These are phyloP conservation scores for Phytophthora sojae DNA, from an alignment of 352 stramenopile species.

Conservation along the genomic window DNA sequence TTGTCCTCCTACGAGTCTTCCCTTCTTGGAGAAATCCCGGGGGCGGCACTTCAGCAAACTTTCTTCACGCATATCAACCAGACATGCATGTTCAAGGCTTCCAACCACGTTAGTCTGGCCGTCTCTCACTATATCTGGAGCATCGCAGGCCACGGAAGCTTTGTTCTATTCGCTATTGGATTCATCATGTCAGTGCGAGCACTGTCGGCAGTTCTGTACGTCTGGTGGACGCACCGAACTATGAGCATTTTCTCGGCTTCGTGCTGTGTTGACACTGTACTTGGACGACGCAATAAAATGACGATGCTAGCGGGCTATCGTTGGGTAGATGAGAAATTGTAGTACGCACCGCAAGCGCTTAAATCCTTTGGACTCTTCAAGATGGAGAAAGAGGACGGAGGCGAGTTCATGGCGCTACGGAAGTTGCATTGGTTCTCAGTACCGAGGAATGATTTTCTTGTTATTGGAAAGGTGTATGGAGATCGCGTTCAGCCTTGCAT, in stretches of 20 bases:
- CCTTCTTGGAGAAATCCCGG: conserved; percentile 29
- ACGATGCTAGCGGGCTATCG: conserved; percentile 35
- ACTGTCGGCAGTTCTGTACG: conserved; percentile 23
- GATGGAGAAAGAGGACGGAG: conserved; percentile 17
- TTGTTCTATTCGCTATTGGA: conserved; percentile 26
- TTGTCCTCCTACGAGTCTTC: conserved; percentile 36
- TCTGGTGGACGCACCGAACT: conserved; percentile 23
- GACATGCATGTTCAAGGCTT: background rate
- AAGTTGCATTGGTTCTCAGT: conserved; percentile 28
- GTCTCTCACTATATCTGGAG: conserved; percentile 32
- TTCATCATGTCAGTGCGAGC: conserved; percentile 22
- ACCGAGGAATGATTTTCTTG: conserved; percentile 17
- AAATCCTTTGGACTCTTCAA: conserved; percentile 29
- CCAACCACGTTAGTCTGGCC: background rate
- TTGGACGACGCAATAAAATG: conserved; percentile 31
- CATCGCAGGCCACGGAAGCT: conserved; percentile 23
- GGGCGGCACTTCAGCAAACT: conserved; percentile 16
- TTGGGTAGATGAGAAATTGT: conserved; percentile 12
- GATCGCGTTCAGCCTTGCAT: conserved; percentile 15
- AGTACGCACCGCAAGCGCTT: conserved; percentile 23
- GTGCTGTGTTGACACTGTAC: conserved; percentile 30
- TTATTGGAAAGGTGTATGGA: conserved; percentile 15
- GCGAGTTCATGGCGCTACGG: conserved; percentile 15
- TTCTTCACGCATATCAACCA: conserved; percentile 29
- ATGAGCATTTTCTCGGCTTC: conserved; percentile 3